A percentile compares a stretch with the other conserved stretches of the same genome.
Evolutionary conservation across 2,329 filamentous ascomycete species (phyloP).

Genomic region (Calonectria hongkongensis): DNA sequence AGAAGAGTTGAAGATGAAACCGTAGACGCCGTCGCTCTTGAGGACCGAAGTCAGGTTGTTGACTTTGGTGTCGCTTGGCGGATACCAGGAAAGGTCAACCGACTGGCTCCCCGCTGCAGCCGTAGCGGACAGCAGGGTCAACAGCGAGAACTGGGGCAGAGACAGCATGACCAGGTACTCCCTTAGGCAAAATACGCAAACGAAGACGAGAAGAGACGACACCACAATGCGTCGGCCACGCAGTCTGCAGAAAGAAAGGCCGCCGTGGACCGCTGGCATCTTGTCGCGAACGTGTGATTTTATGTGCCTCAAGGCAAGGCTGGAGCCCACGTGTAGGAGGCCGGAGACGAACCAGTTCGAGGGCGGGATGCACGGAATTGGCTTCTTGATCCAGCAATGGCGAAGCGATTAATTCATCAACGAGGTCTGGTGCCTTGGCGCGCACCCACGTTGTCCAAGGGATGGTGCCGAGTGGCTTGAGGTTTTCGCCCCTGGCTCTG

Average conservation of each 20-base stretch:
- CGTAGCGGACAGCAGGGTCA: constrained; percentile 42
- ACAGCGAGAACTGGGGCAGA: constrained; percentile 36
- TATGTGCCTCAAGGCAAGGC: constrained; percentile 6
- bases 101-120: constrained; percentile 37
- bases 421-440: not conserved
- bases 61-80: constrained; percentile 72
- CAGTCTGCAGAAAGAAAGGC: constrained; percentile 24
- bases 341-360: constrained; percentile 16
- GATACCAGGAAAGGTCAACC: constrained; percentile 73
- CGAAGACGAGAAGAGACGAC: constrained; percentile 29
- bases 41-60: constrained; percentile 78
- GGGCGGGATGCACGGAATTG: constrained; percentile 13
- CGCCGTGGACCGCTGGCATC: constrained; percentile 5
- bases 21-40: constrained; percentile 78
- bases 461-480: constrained; percentile 26
- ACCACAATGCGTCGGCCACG: constrained; percentile 33
- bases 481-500: constrained; percentile 1
- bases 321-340: constrained; percentile 6
- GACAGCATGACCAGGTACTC: constrained; percentile 45
- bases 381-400: constrained; percentile 9
- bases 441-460: constrained; percentile 23
- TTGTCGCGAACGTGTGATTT: constrained; percentile 3
- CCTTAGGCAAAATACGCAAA: constrained; percentile 29
- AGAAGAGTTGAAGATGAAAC: constrained; percentile 84
- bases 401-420: constrained; percentile 4